Base-by-base conservation (phyloP, 345 rosid species). In the Citrus unshiu region DNA sequence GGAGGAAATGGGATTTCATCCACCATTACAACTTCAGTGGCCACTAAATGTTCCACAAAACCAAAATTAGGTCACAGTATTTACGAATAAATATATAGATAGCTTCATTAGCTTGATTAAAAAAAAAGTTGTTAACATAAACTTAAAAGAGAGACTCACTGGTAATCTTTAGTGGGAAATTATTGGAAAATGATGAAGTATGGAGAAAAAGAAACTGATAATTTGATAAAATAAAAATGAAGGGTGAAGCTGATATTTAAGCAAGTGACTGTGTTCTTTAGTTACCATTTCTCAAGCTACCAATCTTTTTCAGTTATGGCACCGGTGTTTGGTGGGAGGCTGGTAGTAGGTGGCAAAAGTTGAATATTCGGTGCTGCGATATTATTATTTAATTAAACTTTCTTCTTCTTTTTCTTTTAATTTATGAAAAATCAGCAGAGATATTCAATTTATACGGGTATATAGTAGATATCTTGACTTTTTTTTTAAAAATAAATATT, bases 1-100 rank as follows among this genome's bases (percentile, higher is more conserved):
- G 83, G 68, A 76, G 98, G 95, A 65, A 91, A 93, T 72, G 97
- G 84, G 83, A 91, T 86, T 40, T 86, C 97, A 70, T 92, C 94
- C 39, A 91, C 89, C 95, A 85, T 85, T 10, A 92, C 91, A 70
- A 83, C 77, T 83, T 95, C 94, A 82, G 93, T 78, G 40, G 85
- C 86, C 98, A 93, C 97, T 94, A 82, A 84, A 85, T 32, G 29
- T 46, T 59, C 10, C 24, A 61, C 46, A 70, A 14, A 39, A 72
- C 60, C 68, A 74, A 9, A 21, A 72, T 18, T 5, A 74, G 54
- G 10, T 54, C 22, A 18, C 57, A 18, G 7, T 54, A 18, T 43
- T 0, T 34, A 34, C 37, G 1, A 0, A 34, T 5, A 34, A 32
- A 32, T 32, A 32, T 5, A 5, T 34, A 34, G 6, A 5, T 34